Conservation (phyloP, 495 filamentous ascomycete genomes). For the Platismatia glauca region DNA sequence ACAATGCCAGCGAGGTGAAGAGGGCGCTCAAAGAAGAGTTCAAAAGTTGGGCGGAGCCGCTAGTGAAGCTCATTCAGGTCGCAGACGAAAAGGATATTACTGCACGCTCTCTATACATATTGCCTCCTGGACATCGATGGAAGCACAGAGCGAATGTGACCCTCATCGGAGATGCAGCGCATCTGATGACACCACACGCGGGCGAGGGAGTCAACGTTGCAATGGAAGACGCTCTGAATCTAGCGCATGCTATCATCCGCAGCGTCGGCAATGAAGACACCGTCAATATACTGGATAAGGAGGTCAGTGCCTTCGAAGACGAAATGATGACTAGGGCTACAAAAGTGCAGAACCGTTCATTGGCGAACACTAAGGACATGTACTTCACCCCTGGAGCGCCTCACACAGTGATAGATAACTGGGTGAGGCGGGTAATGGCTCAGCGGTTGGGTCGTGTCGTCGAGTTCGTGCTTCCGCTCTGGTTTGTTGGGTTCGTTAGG, state of each 20-base stretch:
- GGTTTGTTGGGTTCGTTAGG: constrained; percentile 17
- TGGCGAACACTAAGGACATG: constrained; percentile 15
- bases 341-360: constrained; percentile 11
- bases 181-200: constrained; percentile 52
- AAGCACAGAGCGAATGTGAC: constrained; percentile 36
- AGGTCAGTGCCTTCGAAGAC: constrained; percentile 12
- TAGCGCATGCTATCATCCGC: constrained; percentile 39
- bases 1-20: constrained; percentile 17
- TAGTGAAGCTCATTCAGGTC: constrained; percentile 19
- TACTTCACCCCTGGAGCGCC: constrained; percentile 19
- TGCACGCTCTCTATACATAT: constrained; percentile 36
- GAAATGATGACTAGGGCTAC: constrained; percentile 18
- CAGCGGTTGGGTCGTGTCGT: constrained; percentile 10
- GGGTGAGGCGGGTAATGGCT: constrained; percentile 14
- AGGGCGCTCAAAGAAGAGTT: constrained; percentile 20
- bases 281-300: background rate
- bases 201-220: constrained; percentile 54
- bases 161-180: constrained; percentile 53
- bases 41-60: constrained; percentile 25
- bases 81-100: constrained; percentile 16
- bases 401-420: constrained; percentile 11
- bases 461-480: constrained; percentile 16
- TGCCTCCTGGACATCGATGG: constrained; percentile 45
- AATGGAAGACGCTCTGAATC: constrained; percentile 48
- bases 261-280: background rate